Base-by-base conservation (phyloP, 129 eudicot genomes). In the Pittosporum tobira region DNA sequence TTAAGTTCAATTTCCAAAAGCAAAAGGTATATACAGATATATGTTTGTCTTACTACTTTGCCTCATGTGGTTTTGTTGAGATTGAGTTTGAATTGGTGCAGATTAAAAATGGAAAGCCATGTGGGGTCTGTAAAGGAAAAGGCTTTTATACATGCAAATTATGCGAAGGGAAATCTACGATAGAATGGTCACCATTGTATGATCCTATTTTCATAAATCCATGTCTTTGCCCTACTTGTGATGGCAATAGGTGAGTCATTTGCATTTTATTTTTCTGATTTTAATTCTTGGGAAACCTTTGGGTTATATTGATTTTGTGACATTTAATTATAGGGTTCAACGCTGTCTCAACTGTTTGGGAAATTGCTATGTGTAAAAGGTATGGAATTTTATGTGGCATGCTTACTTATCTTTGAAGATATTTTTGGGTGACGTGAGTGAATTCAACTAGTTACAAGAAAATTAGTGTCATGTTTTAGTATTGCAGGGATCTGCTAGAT, bases 191-290 rank as follows among this genome's bases (percentile, higher is more conserved):
- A 30, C 95, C 95, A 0, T 69, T 85, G 68, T 80, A 75, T 75
- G 95, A 85, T 73, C 97, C 94, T 34, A 54, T 82, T 51, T 70
- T 65, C 36, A 80, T 90, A 8, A 85, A 85, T 25, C 84, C 88
- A 1, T 90, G 97, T 62, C 75, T 82, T 31, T 90, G 97, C 64
- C 97, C 97, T 51, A 90, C 97, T 58, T 90, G 97, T 72, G 95
- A 90, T 69, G 97, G 94, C 22, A 67, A 63, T 57, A 75, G 80
- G 95, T 85, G 38, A 68, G 70, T 54, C 31, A 8, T 65, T 28
- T 34, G 24, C 5, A 18, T 15, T 58, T 29, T 19, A 31, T 18
- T 6, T 16, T 40, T 7, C 19, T 0, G 18, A 15, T 42, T 16
- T 8, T 21, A 3, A n/a, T 16, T 7, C 38, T 4, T 52, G 4